Percentiles rank a stretch among this genome's conserved stretches.
These are phyloP conservation scores for Thielaviopsis cerberus DNA, from an alignment of 2,329 filamentous ascomycete genomes.

Conservation along the genomic window DNA sequence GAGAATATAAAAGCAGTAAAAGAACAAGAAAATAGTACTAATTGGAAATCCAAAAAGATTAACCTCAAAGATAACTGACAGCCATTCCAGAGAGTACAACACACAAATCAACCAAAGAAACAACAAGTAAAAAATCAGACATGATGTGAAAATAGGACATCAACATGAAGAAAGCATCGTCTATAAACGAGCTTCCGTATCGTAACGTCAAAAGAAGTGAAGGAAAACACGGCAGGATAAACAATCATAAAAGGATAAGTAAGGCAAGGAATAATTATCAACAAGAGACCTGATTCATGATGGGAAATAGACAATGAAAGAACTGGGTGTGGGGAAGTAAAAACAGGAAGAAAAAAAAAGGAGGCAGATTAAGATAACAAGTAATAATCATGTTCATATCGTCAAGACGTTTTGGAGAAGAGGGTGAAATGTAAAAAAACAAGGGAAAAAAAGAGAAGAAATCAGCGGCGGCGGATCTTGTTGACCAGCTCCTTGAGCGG, in stretches of 20 bases:
- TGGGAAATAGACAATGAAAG: not conserved
- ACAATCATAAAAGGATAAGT: not conserved
- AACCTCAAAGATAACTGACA: too few species aligned
- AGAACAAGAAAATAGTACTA: too few species aligned
- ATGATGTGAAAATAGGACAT: not conserved
- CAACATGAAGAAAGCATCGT: not conserved
- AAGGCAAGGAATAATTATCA: not conserved
- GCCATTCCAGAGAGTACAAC: too few species aligned
- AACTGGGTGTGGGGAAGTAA: not conserved
- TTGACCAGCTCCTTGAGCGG: slow-evolving; percentile 8
- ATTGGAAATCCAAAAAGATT: too few species aligned
- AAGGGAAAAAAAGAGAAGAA: not conserved
- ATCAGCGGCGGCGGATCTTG: slow-evolving; percentile 5
- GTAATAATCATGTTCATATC: not conserved
- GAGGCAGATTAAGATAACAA: not conserved
- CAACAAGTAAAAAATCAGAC: slow-evolving; percentile 1
- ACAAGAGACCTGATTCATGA: not conserved
- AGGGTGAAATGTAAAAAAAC: not conserved
- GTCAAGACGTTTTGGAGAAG: not conserved
- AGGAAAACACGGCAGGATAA: not conserved
- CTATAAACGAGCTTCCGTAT: not conserved
- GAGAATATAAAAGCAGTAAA: slow-evolving; percentile 10
- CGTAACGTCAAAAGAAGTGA: not conserved
- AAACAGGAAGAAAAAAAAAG: not conserved
- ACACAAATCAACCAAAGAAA: slow-evolving; percentile 4